Percentiles rank a stretch among this genome's conserved stretches.
These are phyloP conservation scores for Scutellaria minor DNA, from an alignment of 257 asterid genomes.

Conservation along the genomic window DNA sequence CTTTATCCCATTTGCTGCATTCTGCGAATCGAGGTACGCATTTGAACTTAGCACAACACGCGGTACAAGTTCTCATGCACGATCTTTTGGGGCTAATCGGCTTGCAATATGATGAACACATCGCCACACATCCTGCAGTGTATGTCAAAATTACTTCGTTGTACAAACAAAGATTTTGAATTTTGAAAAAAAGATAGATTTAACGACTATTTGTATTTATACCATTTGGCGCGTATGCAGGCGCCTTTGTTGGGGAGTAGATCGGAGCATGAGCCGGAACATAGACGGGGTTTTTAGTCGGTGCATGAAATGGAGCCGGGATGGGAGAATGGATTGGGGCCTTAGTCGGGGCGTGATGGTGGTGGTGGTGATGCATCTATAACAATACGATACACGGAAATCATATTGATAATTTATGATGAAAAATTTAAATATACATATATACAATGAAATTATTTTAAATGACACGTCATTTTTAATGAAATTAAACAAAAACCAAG, in stretches of 20 bases:
- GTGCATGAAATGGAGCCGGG: conserved; percentile 31
- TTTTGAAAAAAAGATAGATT: background rate
- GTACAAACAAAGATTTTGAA: background rate
- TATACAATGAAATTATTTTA: too few relatives aligned
- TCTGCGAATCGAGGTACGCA: conserved; percentile 42
- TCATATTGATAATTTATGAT: too few relatives aligned
- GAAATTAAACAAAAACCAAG: too few relatives aligned
- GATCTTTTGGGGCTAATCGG: conserved; percentile 35
- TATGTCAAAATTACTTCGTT: background rate
- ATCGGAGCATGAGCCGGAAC: conserved; percentile 33
- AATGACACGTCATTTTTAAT: too few relatives aligned
- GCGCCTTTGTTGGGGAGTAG: conserved; percentile 20
- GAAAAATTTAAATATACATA: too few relatives aligned
- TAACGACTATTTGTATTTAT: background rate
- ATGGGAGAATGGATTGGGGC: conserved; percentile 24
- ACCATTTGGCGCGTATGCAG: conserved; percentile 35
- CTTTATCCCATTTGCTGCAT: conserved; percentile 37
- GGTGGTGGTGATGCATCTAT: conserved; percentile 21
- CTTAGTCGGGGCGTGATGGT: conserved; percentile 28
- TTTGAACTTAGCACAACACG: conserved; percentile 42
- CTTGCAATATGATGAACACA: conserved; percentile 40
- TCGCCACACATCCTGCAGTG: conserved; percentile 40
- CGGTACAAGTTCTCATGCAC: conserved; percentile 47
- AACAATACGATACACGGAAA: too few relatives aligned
- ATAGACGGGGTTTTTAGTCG: conserved; percentile 14